Conservation (phyloP, 352 stramenopile genomes). For the Pythium rishiriense region DNA sequence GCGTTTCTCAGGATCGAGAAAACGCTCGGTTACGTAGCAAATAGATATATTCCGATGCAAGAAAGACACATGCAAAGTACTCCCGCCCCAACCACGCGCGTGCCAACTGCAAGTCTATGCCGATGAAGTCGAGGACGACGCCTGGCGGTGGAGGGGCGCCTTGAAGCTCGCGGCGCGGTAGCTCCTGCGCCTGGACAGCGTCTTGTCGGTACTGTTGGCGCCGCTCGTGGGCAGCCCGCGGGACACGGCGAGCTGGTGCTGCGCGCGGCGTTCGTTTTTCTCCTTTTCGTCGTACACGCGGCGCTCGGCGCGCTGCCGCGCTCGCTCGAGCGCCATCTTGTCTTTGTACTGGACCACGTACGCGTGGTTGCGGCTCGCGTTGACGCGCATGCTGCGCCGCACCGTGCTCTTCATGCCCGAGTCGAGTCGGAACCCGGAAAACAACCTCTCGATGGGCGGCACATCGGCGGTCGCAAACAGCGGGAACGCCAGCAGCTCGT, state of each 20-base stretch:
- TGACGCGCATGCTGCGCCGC: constrained; percentile 76
- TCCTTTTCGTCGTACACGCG: constrained; percentile 69
- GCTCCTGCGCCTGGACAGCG: constrained; percentile 41
- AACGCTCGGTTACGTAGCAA: too few relatives aligned
- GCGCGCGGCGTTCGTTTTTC: constrained; percentile 58
- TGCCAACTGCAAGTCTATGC: background rate
- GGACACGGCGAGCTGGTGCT: constrained; percentile 41
- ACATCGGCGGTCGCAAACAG: constrained; percentile 48
- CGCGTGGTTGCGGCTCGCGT: constrained; percentile 63
- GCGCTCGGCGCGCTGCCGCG: constrained; percentile 57
- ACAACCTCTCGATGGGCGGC: constrained; percentile 50
- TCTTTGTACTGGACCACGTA: constrained; percentile 75
- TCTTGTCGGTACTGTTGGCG: constrained; percentile 35
- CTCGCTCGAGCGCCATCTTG: constrained; percentile 45
- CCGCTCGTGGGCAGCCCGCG: constrained; percentile 19
- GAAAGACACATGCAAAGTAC: too few relatives aligned
- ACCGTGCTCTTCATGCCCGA: constrained; percentile 77
- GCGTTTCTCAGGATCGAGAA: too few relatives aligned
- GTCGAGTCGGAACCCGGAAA: constrained; percentile 67
- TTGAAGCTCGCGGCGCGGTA: constrained; percentile 57
- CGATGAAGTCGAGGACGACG: constrained; percentile 18
- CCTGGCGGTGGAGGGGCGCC: constrained; percentile 36
- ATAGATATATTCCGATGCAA: too few relatives aligned
- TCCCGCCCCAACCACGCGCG: too few relatives aligned
- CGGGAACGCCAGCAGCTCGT: constrained; percentile 35